Conservation (phyloP, 148 eudicot species). For the Vaccinium vitisidaea region DNA sequence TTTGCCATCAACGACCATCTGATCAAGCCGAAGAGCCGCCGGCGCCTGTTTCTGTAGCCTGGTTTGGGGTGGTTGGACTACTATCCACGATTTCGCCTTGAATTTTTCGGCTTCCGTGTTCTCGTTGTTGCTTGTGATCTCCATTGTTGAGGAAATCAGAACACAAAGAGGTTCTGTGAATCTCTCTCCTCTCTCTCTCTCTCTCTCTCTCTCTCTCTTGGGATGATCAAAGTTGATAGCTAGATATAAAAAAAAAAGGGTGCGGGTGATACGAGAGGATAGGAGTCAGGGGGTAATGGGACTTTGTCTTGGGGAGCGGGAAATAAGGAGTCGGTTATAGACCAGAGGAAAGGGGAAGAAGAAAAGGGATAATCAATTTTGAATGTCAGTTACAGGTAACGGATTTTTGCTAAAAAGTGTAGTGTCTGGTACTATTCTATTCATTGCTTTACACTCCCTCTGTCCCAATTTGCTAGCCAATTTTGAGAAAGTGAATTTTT, state of each 20-base stretch:
- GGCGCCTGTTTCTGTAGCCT: slow-evolving; percentile 24
- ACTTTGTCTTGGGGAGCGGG: slow-evolving; percentile 16
- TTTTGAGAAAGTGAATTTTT: too few species aligned
- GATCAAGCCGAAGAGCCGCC: slow-evolving; percentile 14
- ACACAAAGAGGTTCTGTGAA: not conserved
- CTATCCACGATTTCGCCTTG: not conserved
- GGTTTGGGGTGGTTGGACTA: slow-evolving; percentile 4
- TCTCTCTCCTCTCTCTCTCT: not conserved
- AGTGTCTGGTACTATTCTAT: not conserved
- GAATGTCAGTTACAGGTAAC: slow-evolving; percentile 16
- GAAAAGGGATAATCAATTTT: not conserved
- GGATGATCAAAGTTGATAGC: not conserved
- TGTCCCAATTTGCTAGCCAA: too few species aligned
- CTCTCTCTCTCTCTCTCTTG: slow-evolving; percentile 3
- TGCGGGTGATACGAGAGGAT: not conserved
- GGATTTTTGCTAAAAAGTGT: slow-evolving; percentile 14
- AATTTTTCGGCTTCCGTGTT: not conserved
- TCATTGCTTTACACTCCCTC: too few species aligned
- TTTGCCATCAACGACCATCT: not conserved
- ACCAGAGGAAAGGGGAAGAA: not conserved
- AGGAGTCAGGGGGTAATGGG: not conserved
- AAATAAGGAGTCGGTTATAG: slow-evolving; percentile 12
- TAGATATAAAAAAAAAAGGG: not conserved
- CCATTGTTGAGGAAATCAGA: not conserved
- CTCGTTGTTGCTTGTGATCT: not conserved